Evolutionary conservation across 1,284 basidiomycete genomes (phyloP).

Genomic region (Papiliotrema laurentii): DNA sequence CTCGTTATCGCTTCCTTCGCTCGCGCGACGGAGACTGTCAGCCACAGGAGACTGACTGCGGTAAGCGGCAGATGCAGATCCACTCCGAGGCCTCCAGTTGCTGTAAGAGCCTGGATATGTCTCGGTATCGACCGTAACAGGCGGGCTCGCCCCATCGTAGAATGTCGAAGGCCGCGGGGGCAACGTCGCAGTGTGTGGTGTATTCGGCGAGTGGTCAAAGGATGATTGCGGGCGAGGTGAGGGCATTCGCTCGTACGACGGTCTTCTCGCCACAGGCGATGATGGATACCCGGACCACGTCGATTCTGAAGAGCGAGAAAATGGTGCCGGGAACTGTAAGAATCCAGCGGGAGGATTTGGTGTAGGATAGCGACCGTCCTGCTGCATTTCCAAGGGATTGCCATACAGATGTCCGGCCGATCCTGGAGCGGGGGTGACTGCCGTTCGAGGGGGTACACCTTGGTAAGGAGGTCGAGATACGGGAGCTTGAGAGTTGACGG

Average conservation of each 20-base stretch:
- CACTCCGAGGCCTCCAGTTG: slow-evolving; percentile 21
- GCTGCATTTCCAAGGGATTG: slow-evolving; percentile 20
- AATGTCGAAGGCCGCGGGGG: slow-evolving; percentile 26
- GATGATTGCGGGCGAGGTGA: slow-evolving; percentile 8
- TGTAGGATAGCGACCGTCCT: slow-evolving; percentile 34
- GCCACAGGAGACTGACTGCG: slow-evolving; percentile 6
- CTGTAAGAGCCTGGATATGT: slow-evolving; percentile 9
- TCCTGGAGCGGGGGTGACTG: slow-evolving; percentile 20
- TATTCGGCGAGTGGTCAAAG: slow-evolving; percentile 19
- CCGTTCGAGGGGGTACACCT: slow-evolving; percentile 16
- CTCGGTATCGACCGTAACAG: slow-evolving; percentile 8
- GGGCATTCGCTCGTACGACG: slow-evolving; percentile 8
- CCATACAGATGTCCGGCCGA: slow-evolving; percentile 12
- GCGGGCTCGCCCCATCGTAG: slow-evolving; percentile 21
- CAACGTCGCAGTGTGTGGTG: slow-evolving; percentile 31
- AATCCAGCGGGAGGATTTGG: slow-evolving; percentile 14
- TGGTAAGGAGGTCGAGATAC: slow-evolving; percentile 19
- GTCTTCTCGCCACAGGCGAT: neutral
- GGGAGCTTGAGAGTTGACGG: slow-evolving; percentile 10
- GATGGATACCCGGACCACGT: slow-evolving; percentile 2
- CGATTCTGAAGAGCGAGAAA: slow-evolving; percentile 8
- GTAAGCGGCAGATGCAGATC: slow-evolving; percentile 20
- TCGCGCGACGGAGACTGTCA: slow-evolving; percentile 16
- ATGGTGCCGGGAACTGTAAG: slow-evolving; percentile 32
- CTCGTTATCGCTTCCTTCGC: slow-evolving; percentile 13